phyloP scores from a whole-genome alignment of 257 asterid species.

The Buddleja alternifolia region DNA sequence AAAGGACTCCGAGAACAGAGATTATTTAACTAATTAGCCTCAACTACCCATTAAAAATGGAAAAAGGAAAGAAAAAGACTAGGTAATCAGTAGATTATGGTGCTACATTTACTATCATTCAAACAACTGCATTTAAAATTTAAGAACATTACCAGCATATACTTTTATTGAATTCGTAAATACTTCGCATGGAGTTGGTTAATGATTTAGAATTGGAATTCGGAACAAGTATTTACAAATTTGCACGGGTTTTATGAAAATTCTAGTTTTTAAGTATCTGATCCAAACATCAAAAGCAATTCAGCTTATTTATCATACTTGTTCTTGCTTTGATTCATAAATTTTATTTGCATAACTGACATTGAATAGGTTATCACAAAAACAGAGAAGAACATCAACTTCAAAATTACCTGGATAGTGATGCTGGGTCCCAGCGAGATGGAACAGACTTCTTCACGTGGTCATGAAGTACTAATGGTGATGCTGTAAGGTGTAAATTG shows the following conservation, averaged over 20 bases:
- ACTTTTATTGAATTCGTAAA: neutral
- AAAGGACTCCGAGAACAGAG: neutral
- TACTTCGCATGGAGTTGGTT: neutral
- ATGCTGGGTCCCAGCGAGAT: constrained; percentile 89
- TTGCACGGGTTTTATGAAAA: neutral
- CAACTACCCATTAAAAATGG: neutral
- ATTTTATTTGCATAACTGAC: neutral
- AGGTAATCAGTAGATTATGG: neutral
- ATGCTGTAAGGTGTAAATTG: constrained; percentile 82
- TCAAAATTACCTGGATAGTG: constrained; percentile 72
- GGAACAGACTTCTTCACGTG: constrained; percentile 95
- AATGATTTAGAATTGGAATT: neutral
- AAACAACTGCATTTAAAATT: neutral
- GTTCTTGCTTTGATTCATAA: neutral
- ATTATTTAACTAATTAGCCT: neutral
- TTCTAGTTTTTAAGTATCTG: neutral
- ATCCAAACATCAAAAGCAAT: neutral
- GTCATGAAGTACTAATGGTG: constrained; percentile 82
- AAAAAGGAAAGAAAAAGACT: too few species aligned
- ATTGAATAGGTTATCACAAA: neutral
- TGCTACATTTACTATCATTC: neutral
- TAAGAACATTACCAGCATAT: neutral
- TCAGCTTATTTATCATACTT: constrained; percentile 16
- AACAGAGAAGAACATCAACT: neutral
- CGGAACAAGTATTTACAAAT: neutral